These are phyloP conservation scores for Tricholoma bakamatsutake DNA, from an alignment of 768 basidiomycete species.

Conservation along the genomic window DNA sequence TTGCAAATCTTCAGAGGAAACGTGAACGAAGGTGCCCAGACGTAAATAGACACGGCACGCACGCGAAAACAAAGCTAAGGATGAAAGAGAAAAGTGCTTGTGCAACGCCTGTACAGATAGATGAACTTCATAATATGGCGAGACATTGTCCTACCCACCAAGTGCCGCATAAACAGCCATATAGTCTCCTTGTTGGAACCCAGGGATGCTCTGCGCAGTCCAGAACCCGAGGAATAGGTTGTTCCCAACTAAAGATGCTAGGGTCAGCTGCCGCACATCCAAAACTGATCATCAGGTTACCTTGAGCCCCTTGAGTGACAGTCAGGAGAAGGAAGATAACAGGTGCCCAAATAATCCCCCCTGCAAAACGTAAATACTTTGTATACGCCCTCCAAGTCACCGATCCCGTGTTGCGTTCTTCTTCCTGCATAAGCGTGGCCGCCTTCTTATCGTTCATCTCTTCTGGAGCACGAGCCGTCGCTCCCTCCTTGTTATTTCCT, in stretches of 20 bases:
- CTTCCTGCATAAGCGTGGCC: slow-evolving; percentile 41
- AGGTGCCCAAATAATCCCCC: slow-evolving; percentile 44
- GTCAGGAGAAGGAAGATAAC: slow-evolving; percentile 38
- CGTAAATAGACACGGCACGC: slow-evolving; percentile 12
- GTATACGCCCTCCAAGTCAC: slow-evolving; percentile 44
- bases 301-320: slow-evolving; percentile 44
- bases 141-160: slow-evolving; percentile 21
- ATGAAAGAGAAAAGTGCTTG: slow-evolving; percentile 48
- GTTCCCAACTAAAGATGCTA: slow-evolving; percentile 40
- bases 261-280: not conserved
- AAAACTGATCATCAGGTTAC: slow-evolving; percentile 21
- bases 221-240: slow-evolving; percentile 72
- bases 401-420: slow-evolving; percentile 52
- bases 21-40: not conserved
- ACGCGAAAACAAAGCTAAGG: slow-evolving; percentile 47
- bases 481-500: slow-evolving; percentile 3
- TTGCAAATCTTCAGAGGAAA: slow-evolving; percentile 24
- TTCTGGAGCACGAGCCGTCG: not conserved
- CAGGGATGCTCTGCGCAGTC: slow-evolving; percentile 48
- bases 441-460: slow-evolving; percentile 21
- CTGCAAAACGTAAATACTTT: slow-evolving; percentile 42
- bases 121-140: not conserved
- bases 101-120: slow-evolving; percentile 31
- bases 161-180: slow-evolving; percentile 54
- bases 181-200: slow-evolving; percentile 58